Evolutionary conservation across 441 rosid genomes (phyloP).

Genomic region (Gossypium trilobum): DNA sequence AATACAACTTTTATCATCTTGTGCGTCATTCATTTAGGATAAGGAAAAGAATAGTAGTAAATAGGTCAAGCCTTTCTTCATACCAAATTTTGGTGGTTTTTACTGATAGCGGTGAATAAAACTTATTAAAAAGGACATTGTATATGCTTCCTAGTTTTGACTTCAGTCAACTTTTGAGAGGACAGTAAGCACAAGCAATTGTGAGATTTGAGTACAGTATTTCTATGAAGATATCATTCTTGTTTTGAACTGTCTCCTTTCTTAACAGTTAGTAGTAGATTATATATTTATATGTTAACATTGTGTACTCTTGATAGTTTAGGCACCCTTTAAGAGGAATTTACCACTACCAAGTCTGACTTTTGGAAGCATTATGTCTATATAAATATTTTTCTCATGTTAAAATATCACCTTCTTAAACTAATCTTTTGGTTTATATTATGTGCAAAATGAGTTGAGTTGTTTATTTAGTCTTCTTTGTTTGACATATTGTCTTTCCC

Average conservation of each 20-base stretch:
- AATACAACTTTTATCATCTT: not conserved
- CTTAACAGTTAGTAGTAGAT: not conserved
- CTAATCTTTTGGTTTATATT: not conserved
- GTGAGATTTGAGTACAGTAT: conserved; percentile 1
- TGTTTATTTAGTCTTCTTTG: not conserved
- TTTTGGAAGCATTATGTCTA: conserved; percentile 1
- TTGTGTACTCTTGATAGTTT: not conserved
- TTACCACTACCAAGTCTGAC: not conserved
- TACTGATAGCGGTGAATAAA: conserved; percentile 3
- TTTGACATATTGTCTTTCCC: conserved; percentile 1
- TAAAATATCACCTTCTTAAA: not conserved
- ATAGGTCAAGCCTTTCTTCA: not conserved
- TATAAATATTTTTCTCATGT: not conserved
- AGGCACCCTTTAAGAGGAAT: not conserved
- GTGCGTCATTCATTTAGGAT: not conserved
- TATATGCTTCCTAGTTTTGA: conserved; percentile 1
- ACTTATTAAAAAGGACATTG: not conserved
- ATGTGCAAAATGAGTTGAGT: not conserved
- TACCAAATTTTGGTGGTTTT: not conserved
- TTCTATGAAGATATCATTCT: not conserved
- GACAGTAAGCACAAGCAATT: not conserved
- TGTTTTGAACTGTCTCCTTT: not conserved
- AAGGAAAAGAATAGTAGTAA: not conserved
- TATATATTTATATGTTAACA: not conserved
- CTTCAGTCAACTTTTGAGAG: not conserved